Base-by-base conservation (phyloP, 2,329 filamentous ascomycete species). In the Orbilia blumenaviensis region DNA sequence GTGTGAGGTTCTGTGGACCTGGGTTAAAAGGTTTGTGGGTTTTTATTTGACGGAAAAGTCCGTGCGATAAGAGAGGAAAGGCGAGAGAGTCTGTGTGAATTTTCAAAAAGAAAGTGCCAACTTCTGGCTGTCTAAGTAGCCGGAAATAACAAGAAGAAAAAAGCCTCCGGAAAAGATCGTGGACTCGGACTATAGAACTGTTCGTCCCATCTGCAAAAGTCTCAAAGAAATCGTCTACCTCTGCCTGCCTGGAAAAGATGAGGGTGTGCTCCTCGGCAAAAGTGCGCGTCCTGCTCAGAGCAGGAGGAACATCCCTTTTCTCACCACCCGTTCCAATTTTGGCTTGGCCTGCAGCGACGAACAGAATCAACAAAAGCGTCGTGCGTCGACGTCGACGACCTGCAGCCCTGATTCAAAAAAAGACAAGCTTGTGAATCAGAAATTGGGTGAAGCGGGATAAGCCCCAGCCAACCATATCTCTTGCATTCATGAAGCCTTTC, bases 231-330 rank as follows among this genome's bases (percentile, higher is more conserved):
- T 38, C 52, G 52, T 56, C 52, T 29, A 41, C 12, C 52, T 23
- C 36, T 29, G 23, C 25, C 23, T 41, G 14, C 4, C 16, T 27
- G 27, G 34, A 66, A 50, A 44, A 41, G 36, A 23, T 42, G 46
- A 38, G 62, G 34, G 62, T 50, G 63, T 25, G 27, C 52, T 58
- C 25, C 52, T 68, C 52, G 64, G 64, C 32, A 61, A 44, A 68
- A 61, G 34, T 68, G 52, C 54, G 64, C 64, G 64, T 67, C 16
- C 18, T 50, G 29, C 18, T 36, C 42, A 21, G 18, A 63, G 44
- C 25, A 48, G 42, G 42, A 27, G 27, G 27, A 27, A n/a, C 52
- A 56, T 56, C 52, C 52, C 52, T 56, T 56, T 56, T 56, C 52
- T 56, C 52, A 56, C 52, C 52, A 21, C 52, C 52, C 36, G 52